Conservation (phyloP, 768 basidiomycete genomes). For the Pisolithus marmoratus region DNA sequence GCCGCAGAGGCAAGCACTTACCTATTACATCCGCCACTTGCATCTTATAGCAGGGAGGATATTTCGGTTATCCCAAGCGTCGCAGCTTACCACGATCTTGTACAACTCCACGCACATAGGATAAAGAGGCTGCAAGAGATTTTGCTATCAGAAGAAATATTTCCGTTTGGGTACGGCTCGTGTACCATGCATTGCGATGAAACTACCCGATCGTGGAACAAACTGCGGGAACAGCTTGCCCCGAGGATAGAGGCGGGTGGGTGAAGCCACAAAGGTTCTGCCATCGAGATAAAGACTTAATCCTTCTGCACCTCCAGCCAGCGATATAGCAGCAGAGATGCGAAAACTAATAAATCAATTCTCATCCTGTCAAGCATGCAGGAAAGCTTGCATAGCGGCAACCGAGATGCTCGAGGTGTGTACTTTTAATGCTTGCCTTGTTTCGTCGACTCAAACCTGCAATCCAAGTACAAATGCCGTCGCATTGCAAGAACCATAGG, state of each 20-base stretch:
- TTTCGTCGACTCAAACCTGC: slow-evolving; percentile 4
- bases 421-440: not conserved
- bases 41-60: slow-evolving; percentile 46
- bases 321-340: slow-evolving; percentile 69
- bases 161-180: slow-evolving; percentile 66
- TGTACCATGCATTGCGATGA: slow-evolving; percentile 48
- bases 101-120: slow-evolving; percentile 53
- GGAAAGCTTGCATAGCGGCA: slow-evolving; percentile 58
- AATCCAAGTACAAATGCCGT: slow-evolving; percentile 55
- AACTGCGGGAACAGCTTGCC: slow-evolving; percentile 39
- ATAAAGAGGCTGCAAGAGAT: slow-evolving; percentile 47
- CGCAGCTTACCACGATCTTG: slow-evolving; percentile 57
- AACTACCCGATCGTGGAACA: slow-evolving; percentile 47
- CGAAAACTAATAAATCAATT: slow-evolving; percentile 41
- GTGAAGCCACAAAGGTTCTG: slow-evolving; percentile 4
- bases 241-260: slow-evolving; percentile 50
- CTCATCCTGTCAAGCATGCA: slow-evolving; percentile 45
- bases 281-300: not conserved
- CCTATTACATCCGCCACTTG: slow-evolving; percentile 47
- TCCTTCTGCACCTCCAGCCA: slow-evolving; percentile 33
- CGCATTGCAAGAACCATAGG: slow-evolving; percentile 48
- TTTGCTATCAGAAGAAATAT: slow-evolving; percentile 55
- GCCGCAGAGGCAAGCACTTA: slow-evolving; percentile 57
- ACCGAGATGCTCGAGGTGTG: slow-evolving; percentile 65
- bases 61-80: slow-evolving; percentile 51